Evolutionary conservation across 2,329 filamentous ascomycete species (phyloP).

Genomic region (Massarina eburnea): DNA sequence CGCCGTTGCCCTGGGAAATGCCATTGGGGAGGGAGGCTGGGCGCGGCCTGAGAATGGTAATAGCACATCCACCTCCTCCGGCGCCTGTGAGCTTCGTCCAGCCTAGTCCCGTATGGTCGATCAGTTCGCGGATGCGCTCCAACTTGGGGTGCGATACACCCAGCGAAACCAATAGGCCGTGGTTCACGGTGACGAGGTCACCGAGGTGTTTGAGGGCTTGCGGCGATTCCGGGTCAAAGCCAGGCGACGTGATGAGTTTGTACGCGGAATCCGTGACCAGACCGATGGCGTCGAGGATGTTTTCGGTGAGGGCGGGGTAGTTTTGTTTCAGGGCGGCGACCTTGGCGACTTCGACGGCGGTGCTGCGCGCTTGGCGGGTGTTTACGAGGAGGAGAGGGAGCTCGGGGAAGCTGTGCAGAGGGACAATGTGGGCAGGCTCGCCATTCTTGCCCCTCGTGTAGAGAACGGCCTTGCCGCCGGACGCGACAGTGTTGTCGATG

Average conservation of each 20-base stretch:
- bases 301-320: slow-evolving; percentile 76
- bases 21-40: slow-evolving; percentile 36
- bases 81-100: slow-evolving; percentile 98
- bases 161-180: slow-evolving; percentile 85
- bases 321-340: slow-evolving; percentile 70
- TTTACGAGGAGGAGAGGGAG: slow-evolving; percentile 87
- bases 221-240: slow-evolving; percentile 67
- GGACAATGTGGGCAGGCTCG: slow-evolving; percentile 73
- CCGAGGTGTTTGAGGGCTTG: slow-evolving; percentile 73
- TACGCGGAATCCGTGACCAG: slow-evolving; percentile 64
- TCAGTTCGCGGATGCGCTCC: slow-evolving; percentile 84
- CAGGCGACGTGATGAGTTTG: slow-evolving; percentile 57
- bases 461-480: slow-evolving; percentile 90
- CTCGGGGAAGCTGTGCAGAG: slow-evolving; percentile 87
- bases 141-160: slow-evolving; percentile 94
- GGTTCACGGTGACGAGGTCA: slow-evolving; percentile 89
- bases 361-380: slow-evolving; percentile 85
- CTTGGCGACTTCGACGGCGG: slow-evolving; percentile 81
- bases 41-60: slow-evolving; percentile 79
- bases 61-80: slow-evolving; percentile 92
- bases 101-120: slow-evolving; percentile 81
- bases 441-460: slow-evolving; percentile 80
- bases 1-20: slow-evolving; percentile 43
- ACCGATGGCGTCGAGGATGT: slow-evolving; percentile 85
- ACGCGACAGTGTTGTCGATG: slow-evolving; percentile 93